Percentiles rank a stretch among this genome's conserved stretches.
These are phyloP conservation scores for Yarrowia keelungensis DNA, from an alignment of 805 yeast genomes.

Conservation along the genomic window DNA sequence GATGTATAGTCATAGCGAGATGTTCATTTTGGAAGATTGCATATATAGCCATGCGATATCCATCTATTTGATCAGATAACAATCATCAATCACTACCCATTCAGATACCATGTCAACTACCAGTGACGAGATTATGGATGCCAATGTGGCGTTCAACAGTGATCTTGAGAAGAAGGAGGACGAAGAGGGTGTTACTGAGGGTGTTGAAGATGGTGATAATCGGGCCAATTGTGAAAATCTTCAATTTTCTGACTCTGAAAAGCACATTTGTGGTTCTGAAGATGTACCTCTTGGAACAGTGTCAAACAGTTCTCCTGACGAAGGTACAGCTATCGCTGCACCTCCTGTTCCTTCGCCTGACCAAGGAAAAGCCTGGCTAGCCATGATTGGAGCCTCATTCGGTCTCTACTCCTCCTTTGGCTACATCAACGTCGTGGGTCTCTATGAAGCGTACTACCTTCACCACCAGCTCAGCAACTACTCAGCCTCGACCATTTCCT, in stretches of 20 bases:
- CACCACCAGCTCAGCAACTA: constrained; percentile 58
- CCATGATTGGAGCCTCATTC: constrained; percentile 29
- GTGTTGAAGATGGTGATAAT: neutral
- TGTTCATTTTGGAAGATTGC: too few species aligned
- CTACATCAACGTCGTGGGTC: constrained; percentile 68
- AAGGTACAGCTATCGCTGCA: too few species aligned
- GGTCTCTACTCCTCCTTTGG: constrained; percentile 55
- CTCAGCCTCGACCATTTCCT: constrained; percentile 61
- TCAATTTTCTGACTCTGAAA: too few species aligned
- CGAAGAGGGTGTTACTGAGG: too few species aligned
- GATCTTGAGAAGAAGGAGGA: neutral
- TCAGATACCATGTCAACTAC: constrained; percentile 13
- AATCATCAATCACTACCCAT: too few species aligned
- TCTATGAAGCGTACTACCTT: constrained; percentile 63
- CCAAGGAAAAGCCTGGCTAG: constrained; percentile 14
- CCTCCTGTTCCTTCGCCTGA: too few species aligned
- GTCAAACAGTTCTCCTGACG: too few species aligned
- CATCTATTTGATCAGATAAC: too few species aligned
- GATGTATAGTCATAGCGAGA: too few species aligned
- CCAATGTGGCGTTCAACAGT: neutral
- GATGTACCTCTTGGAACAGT: too few species aligned
- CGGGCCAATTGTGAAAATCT: neutral
- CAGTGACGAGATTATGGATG: constrained; percentile 9
- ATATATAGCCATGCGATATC: too few species aligned
- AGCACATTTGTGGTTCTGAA: too few species aligned